phyloP scores from a whole-genome alignment of 305 asterid species.

The Fraxinus floribunda region DNA sequence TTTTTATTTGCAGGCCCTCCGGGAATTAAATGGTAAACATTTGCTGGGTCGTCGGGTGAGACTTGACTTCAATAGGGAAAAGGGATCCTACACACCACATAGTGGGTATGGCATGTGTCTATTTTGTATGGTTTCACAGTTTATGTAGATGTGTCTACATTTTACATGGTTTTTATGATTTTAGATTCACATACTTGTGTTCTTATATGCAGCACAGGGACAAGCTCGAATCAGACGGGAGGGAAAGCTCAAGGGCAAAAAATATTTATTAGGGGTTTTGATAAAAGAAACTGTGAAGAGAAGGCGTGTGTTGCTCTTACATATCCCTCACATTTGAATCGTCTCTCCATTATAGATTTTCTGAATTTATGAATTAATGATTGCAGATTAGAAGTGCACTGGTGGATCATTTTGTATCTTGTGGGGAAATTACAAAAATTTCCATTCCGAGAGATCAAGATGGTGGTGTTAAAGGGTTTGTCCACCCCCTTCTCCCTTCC shows the following conservation, averaged over 20 bases:
- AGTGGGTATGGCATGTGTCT: constrained; percentile 40
- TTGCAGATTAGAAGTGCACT: constrained; percentile 64
- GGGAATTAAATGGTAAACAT: constrained; percentile 57
- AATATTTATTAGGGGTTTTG: constrained; percentile 63
- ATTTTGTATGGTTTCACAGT: background rate
- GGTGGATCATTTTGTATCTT: constrained; percentile 61
- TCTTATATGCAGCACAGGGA: constrained; percentile 25
- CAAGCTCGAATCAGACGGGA: constrained; percentile 48
- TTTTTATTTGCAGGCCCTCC: constrained; percentile 49
- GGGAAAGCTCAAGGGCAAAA: constrained; percentile 42
- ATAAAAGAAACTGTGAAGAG: constrained; percentile 44
- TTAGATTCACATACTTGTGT: background rate
- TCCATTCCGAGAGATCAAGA: constrained; percentile 64
- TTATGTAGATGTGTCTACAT: background rate
- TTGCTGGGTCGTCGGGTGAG: constrained; percentile 64
- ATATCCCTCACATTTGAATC: background rate
- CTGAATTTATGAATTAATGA: background rate
- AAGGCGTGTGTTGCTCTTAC: constrained; percentile 40
- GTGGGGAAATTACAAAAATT: constrained; percentile 71
- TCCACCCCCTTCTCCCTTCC: background rate
- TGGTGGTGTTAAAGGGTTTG: constrained; percentile 60
- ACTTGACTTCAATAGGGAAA: constrained; percentile 62
- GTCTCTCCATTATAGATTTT: background rate
- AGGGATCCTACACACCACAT: constrained; percentile 53
- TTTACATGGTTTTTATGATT: background rate